Evolutionary conservation across 108 stramenopile genomes (phyloP).

Genomic region (Fragilaria crotonensis): DNA sequence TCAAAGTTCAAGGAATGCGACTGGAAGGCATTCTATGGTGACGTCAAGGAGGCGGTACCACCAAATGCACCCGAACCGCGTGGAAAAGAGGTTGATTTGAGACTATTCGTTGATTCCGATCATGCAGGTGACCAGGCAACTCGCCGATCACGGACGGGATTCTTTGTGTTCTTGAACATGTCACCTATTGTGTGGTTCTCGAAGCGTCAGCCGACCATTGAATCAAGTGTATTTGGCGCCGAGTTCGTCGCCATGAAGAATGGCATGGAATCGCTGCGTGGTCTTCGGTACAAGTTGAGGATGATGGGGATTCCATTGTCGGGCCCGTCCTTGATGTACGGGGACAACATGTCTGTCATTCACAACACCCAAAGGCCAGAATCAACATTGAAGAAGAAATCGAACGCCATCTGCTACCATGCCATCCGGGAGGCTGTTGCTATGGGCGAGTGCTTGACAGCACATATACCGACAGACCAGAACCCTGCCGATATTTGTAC

Average conservation of each 20-base stretch:
- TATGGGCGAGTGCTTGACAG: conserved; percentile 3
- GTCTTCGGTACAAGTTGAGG: conserved; percentile 27
- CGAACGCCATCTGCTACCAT: conserved; percentile 29
- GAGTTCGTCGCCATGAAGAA: conserved; percentile 14
- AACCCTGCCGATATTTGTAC: conserved; percentile 45
- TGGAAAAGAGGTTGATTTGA: no score
- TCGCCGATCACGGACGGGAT: conserved; percentile 14
- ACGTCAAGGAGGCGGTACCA: no score
- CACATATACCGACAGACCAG: conserved; percentile 13
- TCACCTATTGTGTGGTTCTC: conserved; percentile 18
- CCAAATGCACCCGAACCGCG: no score
- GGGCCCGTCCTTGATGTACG: conserved; percentile 14
- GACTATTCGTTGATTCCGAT: no score
- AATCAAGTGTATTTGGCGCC: conserved; percentile 13
- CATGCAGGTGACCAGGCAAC: conserved; percentile 25
- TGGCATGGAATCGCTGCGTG: conserved; percentile 17
- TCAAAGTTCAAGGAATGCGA: no score
- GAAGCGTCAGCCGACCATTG: conserved; percentile 19
- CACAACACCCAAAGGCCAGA: no score
- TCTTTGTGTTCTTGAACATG: conserved; percentile 14
- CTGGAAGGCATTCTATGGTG: no score
- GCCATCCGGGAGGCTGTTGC: no score
- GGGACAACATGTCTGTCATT: no score
- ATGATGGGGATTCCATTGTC: no score
- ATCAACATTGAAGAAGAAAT: no score